Evolutionary conservation across 208 protist genomes (phyloP).

Genomic region (Leishmania turanica): DNA sequence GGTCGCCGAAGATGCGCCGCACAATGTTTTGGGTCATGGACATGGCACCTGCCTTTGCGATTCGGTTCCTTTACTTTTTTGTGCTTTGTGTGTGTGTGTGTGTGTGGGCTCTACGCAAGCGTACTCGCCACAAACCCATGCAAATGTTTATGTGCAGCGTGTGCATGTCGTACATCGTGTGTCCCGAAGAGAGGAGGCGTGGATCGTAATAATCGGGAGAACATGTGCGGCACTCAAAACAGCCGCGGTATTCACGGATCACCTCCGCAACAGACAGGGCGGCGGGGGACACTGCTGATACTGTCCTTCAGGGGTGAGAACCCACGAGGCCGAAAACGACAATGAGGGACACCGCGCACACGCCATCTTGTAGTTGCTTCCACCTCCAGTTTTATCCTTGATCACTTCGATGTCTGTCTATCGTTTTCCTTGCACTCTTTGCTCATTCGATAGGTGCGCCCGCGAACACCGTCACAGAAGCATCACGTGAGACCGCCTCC

Average conservation of each 20-base stretch:
- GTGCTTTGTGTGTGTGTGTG: neutral
- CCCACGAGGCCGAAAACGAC: neutral
- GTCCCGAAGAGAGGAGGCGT: neutral
- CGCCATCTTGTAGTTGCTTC: neutral
- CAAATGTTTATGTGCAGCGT: neutral
- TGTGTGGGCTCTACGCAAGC: neutral
- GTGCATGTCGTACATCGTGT: neutral
- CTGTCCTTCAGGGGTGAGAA: neutral
- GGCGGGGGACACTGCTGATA: neutral
- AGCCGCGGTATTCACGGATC: neutral
- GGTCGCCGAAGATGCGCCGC: conserved; percentile 87
- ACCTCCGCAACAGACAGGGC: neutral
- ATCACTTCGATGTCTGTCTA: neutral
- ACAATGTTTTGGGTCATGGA: conserved; percentile 84
- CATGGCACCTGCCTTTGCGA: conserved; percentile 27
- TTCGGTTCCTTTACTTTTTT: neutral
- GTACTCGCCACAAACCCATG: neutral
- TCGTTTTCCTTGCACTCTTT: neutral
- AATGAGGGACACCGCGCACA: neutral
- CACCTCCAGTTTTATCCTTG: neutral
- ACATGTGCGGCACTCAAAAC: neutral
- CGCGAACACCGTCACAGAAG: neutral
- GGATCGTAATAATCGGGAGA: neutral
- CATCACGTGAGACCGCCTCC: neutral
- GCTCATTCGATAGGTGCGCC: neutral